These are phyloP conservation scores for Haplosporangium gracile DNA, from an alignment of 192 early-diverging fungal genomes.

Conservation along the genomic window DNA sequence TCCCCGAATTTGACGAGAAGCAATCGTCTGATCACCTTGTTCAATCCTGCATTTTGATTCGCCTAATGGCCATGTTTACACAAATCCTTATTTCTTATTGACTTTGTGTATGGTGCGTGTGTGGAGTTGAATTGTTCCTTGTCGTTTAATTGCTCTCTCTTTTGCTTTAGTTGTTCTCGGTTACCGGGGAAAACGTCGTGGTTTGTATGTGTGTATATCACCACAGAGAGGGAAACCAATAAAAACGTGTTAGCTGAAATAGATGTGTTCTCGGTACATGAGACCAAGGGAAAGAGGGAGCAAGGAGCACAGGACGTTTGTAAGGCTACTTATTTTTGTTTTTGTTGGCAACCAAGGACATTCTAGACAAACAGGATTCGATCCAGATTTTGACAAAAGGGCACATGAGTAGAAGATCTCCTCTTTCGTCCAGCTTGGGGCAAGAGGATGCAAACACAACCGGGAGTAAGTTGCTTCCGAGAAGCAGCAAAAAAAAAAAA, in stretches of 20 bases:
- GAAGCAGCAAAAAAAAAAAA: too few relatives aligned
- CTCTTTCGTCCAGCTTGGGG: not conserved
- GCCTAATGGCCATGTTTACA: not conserved
- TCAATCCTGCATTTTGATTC: not conserved
- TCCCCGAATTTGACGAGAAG: not conserved
- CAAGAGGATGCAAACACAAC: too few relatives aligned
- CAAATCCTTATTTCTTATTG: conserved; percentile 4
- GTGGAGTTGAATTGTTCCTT: not conserved
- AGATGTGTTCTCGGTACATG: too few relatives aligned
- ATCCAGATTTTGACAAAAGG: not conserved
- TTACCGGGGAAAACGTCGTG: not conserved
- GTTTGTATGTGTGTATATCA: not conserved
- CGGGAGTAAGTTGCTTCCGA: too few relatives aligned
- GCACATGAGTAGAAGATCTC: not conserved
- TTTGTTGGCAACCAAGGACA: not conserved
- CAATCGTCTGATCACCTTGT: conserved; percentile 6
- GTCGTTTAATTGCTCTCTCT: not conserved
- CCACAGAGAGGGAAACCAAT: too few relatives aligned
- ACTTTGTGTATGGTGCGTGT: not conserved
- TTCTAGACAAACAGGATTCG: not conserved
- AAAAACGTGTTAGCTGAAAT: too few relatives aligned
- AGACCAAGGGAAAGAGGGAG: too few relatives aligned
- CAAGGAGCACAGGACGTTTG: too few relatives aligned
- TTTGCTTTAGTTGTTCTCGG: not conserved
- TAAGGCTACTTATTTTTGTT: too few relatives aligned